phyloP scores from a whole-genome alignment of 139 green algal species.

The Chlorella sp. region DNA sequence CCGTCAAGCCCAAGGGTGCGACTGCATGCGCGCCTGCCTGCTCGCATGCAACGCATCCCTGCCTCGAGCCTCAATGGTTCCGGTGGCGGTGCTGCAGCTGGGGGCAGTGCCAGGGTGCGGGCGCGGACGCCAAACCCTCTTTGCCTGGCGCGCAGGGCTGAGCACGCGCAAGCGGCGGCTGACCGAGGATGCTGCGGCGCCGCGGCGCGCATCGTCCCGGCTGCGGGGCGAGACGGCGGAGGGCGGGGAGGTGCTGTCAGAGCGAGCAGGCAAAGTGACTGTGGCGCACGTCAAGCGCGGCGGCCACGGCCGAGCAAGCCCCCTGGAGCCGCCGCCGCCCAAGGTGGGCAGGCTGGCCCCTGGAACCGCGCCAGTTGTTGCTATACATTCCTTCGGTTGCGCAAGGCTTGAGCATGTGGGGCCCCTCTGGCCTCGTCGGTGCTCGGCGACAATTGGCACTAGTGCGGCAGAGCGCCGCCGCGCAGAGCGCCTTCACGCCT shows the following conservation, averaged over 20 bases:
- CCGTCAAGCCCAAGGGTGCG: background rate
- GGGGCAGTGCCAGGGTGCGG: too few relatives aligned
- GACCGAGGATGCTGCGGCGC: slow-evolving; percentile 28
- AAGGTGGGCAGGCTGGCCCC: background rate
- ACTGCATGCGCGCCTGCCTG: too few relatives aligned
- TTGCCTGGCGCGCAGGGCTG: background rate
- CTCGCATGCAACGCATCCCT: too few relatives aligned
- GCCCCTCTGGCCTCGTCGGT: background rate
- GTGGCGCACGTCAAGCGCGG: too few relatives aligned
- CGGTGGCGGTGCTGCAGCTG: too few relatives aligned
- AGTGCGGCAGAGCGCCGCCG: background rate
- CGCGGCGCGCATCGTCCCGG: slow-evolving; percentile 40
- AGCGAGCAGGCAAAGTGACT: slow-evolving; percentile 22
- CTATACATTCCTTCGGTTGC: background rate
- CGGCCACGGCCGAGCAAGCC: background rate
- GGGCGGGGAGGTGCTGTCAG: slow-evolving; percentile 24
- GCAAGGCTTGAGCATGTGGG: background rate
- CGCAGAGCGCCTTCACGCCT: background rate
- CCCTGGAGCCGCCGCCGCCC: background rate
- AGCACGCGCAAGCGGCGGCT: slow-evolving; percentile 16
- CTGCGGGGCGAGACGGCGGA: slow-evolving; percentile 42
- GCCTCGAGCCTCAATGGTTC: too few relatives aligned
- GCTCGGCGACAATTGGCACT: background rate
- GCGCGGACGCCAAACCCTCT: too few relatives aligned
- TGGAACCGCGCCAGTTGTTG: background rate